phyloP scores from a whole-genome alignment of 768 basidiomycete genomes.

The Termitomyces sp. region DNA sequence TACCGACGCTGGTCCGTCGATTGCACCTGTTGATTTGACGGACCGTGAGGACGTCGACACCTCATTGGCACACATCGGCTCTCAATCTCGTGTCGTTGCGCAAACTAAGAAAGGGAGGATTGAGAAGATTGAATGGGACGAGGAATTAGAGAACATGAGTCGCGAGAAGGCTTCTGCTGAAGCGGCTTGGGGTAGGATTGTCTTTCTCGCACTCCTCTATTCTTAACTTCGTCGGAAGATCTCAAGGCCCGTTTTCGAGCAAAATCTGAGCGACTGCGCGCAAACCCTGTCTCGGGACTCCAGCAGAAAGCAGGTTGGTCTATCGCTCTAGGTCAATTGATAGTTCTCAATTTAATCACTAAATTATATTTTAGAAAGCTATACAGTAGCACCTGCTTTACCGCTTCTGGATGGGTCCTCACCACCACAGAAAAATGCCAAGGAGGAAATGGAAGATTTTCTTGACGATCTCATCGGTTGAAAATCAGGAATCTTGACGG shows the following conservation, averaged over 20 bases:
- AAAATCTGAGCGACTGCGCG: constrained; percentile 42
- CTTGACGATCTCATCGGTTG: constrained; percentile 54
- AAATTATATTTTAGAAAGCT: not conserved
- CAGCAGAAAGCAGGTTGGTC: constrained; percentile 33
- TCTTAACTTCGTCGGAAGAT: constrained; percentile 29
- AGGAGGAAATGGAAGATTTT: constrained; percentile 64
- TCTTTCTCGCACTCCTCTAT: not conserved
- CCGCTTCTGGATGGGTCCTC: constrained; percentile 19
- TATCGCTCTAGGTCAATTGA: not conserved
- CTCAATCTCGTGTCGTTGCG: constrained; percentile 15
- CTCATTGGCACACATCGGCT: constrained; percentile 47
- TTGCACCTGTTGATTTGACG: constrained; percentile 12
- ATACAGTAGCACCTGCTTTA: constrained; percentile 17
- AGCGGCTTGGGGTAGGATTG: constrained; percentile 58
- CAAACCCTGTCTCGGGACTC: constrained; percentile 24
- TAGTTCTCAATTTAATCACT: not conserved
- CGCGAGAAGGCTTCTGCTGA: constrained; percentile 72
- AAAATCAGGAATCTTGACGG: not conserved
- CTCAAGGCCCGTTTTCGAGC: constrained; percentile 54
- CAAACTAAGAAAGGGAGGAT: constrained; percentile 57
- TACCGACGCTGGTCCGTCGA: constrained; percentile 29
- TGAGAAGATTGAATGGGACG: constrained; percentile 64
- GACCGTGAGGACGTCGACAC: constrained; percentile 59
- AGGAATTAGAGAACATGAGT: constrained; percentile 55
- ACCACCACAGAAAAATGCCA: constrained; percentile 33